Conservation (phyloP, 306 rosid genomes). For the Gleditsia sinensis region DNA sequence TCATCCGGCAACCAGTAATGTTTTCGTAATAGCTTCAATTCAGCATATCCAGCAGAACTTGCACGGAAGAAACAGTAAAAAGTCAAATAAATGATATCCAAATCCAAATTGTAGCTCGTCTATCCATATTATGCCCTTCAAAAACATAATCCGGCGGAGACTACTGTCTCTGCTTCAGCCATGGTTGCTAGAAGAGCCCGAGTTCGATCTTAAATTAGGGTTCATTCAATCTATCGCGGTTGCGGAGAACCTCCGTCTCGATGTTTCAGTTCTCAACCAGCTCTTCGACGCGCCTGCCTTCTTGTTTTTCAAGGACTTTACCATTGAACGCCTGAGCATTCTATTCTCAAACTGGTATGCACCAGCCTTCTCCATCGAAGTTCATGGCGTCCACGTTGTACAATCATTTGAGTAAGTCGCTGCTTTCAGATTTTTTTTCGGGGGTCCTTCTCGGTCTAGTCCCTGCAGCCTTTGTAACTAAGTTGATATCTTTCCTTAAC, state of each 20-base stretch:
- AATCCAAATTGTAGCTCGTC: background rate
- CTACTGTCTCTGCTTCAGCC: constrained; percentile 73
- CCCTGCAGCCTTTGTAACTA: background rate
- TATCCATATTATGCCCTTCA: constrained; percentile 48
- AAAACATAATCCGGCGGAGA: constrained; percentile 52
- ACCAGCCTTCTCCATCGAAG: constrained; percentile 62
- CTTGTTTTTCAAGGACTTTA: constrained; percentile 55
- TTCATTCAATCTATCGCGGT: constrained; percentile 53
- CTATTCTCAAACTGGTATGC: constrained; percentile 69
- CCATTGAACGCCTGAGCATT: constrained; percentile 55
- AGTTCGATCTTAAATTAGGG: constrained; percentile 64
- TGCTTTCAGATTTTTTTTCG: background rate
- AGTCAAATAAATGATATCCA: constrained; percentile 12
- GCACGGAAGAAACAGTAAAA: background rate
- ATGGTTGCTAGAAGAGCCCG: constrained; percentile 73
- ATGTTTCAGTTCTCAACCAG: constrained; percentile 53
- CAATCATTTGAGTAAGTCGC: constrained; percentile 54
- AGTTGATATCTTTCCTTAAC: constrained; percentile 19
- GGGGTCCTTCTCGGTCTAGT: background rate
- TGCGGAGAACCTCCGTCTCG: constrained; percentile 56
- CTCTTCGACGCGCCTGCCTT: constrained; percentile 54
- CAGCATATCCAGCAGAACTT: background rate
- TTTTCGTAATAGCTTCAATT: background rate
- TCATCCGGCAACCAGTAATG: background rate
- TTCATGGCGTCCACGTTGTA: constrained; percentile 60